Conservation (phyloP, 1,139 yeast species). For the Suhomyces wounanorum region DNA sequence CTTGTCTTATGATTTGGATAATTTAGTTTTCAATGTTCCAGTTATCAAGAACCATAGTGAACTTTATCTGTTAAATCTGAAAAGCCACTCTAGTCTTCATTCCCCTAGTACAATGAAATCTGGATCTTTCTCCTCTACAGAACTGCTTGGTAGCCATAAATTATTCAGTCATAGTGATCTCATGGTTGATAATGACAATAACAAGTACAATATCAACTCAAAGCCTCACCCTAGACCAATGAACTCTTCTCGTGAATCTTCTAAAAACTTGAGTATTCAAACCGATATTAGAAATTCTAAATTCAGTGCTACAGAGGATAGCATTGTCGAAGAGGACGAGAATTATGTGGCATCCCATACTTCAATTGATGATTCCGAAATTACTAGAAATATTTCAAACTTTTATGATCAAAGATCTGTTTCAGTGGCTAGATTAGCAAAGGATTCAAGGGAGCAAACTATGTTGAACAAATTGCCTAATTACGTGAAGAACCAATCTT, state of each 20-base stretch:
- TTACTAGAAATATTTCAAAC: slow-evolving; percentile 38
- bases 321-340: slow-evolving; percentile 23
- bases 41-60: slow-evolving; percentile 42
- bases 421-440: slow-evolving; percentile 36
- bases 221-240: slow-evolving; percentile 3
- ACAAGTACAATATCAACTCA: slow-evolving; percentile 26
- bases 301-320: slow-evolving; percentile 19
- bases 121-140: slow-evolving; percentile 2
- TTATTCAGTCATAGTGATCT: slow-evolving; percentile 29
- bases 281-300: slow-evolving; percentile 10
- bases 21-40: slow-evolving; percentile 48
- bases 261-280: slow-evolving; percentile 9
- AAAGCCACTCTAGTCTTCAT: slow-evolving; percentile 5
- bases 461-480: slow-evolving; percentile 42
- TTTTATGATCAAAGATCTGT: slow-evolving; percentile 42
- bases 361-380: slow-evolving; percentile 32
- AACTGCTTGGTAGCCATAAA: background rate
- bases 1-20: slow-evolving; percentile 38
- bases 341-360: slow-evolving; percentile 4
- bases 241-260: slow-evolving; percentile 27
- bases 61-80: slow-evolving; percentile 25
- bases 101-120: slow-evolving; percentile 10
- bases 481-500: slow-evolving; percentile 42
- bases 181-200: slow-evolving; percentile 30
- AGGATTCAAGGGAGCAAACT: slow-evolving; percentile 36